phyloP scores from a whole-genome alignment of 2,329 filamentous ascomycete species.

The Arachnomyces sp. region DNA sequence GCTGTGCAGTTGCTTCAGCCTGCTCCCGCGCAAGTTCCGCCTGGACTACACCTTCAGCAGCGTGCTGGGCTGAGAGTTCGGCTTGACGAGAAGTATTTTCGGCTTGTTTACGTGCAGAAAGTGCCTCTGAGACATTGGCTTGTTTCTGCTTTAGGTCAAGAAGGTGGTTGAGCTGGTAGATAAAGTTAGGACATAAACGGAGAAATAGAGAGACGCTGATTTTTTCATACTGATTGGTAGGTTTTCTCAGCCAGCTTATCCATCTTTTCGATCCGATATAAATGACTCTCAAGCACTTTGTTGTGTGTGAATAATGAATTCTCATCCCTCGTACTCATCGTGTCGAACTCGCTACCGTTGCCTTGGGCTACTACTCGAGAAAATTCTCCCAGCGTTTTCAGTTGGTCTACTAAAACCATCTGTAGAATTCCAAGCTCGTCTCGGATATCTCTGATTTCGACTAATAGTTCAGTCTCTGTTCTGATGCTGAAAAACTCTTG shows the following conservation, averaged over 20 bases:
- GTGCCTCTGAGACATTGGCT: conserved; percentile 59
- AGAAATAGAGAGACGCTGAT: not conserved
- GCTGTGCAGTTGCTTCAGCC: conserved; percentile 52
- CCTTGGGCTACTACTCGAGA: conserved; percentile 22
- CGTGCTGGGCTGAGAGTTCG: not conserved
- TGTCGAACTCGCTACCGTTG: conserved; percentile 16
- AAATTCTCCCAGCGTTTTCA: conserved; percentile 7
- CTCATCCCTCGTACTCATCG: conserved; percentile 1
- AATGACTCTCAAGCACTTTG: conserved; percentile 31
- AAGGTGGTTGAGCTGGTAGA: conserved; percentile 31
- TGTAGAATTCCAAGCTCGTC: conserved; percentile 50
- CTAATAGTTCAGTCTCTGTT: conserved; percentile 52
- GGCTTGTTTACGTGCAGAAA: conserved; percentile 52
- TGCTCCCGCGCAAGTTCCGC: conserved; percentile 41
- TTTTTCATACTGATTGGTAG: conserved; percentile 1
- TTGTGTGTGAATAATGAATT: conserved; percentile 5
- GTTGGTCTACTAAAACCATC: conserved; percentile 41
- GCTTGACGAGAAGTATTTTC: conserved; percentile 51
- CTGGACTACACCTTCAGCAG: not conserved
- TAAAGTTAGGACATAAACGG: not conserved
- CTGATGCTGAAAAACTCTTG: conserved; percentile 46
- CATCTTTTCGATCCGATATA: conserved; percentile 5
- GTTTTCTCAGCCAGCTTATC: conserved; percentile 14
- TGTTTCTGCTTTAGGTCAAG: conserved; percentile 64
- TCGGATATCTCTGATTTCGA: conserved; percentile 60